Conservation (phyloP, 495 filamentous ascomycete genomes). For the Neurospora sp. region DNA sequence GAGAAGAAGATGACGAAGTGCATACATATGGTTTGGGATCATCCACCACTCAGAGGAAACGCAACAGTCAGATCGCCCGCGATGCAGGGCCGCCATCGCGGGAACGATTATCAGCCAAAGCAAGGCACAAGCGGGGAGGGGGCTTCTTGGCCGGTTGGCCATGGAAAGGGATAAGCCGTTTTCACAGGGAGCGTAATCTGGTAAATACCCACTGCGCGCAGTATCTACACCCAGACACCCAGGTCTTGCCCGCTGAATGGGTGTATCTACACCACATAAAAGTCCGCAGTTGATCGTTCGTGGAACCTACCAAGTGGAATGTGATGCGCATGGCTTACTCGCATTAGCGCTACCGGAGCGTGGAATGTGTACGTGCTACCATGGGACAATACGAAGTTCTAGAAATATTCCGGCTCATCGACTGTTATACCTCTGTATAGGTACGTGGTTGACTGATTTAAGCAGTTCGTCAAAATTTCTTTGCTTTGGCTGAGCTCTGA, state of each 20-base stretch:
- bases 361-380: background rate
- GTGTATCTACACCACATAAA: background rate
- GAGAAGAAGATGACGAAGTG: background rate
- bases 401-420: background rate
- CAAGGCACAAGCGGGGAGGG: background rate
- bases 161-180: background rate
- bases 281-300: background rate
- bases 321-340: background rate
- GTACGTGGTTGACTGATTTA: background rate
- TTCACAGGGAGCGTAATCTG: background rate
- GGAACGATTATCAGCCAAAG: conserved; percentile 4
- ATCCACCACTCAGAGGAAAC: background rate
- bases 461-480: background rate
- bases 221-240: background rate
- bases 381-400: background rate
- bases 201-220: background rate
- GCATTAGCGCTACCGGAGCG: background rate
- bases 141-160: background rate
- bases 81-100: conserved; percentile 12
- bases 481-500: accelerated
- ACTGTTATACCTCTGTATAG: background rate
- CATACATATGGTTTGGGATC: background rate
- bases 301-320: background rate
- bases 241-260: background rate
- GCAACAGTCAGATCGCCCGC: conserved; percentile 1